phyloP scores from a whole-genome alignment of 257 asterid genomes.

The Voacanga thouarsii region DNA sequence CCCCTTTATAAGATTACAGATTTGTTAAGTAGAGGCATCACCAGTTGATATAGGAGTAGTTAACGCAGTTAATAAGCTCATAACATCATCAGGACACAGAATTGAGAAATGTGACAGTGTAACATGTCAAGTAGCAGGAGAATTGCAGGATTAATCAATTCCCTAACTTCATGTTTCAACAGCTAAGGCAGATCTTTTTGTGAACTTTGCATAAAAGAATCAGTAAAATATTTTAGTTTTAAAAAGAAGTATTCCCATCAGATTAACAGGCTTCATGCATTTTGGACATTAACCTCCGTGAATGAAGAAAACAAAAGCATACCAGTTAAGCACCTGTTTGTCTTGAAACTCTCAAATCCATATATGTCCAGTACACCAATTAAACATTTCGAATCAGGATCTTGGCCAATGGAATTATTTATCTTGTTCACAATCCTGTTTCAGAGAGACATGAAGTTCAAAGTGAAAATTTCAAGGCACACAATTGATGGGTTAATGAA shows the following conservation, averaged over 20 bases:
- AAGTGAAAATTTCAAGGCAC: constrained; percentile 7
- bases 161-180: neutral
- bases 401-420: constrained; percentile 87
- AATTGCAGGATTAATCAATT: neutral
- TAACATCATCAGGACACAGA: neutral
- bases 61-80: constrained; percentile 1
- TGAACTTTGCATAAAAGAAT: neutral
- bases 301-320: constrained; percentile 75
- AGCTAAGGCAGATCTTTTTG: neutral
- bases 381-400: constrained; percentile 60
- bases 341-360: constrained; percentile 98
- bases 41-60: neutral
- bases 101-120: neutral
- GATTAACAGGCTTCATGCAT: constrained; percentile 29
- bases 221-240: constrained; percentile 9
- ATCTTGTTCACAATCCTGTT: constrained; percentile 88
- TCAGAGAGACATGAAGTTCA: constrained; percentile 13
- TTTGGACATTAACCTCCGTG: constrained; percentile 40
- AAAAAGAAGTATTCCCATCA: constrained; percentile 3
- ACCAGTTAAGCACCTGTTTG: constrained; percentile 99
- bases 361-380: constrained; percentile 94
- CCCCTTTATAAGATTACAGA: neutral
- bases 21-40: neutral
- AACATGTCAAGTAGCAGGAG: neutral
- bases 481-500: constrained; percentile 6